Evolutionary conservation across 345 rosid genomes (phyloP), one percentile per base, ranked within the genome.

Genomic region (Hypericum perforatum): DNA sequence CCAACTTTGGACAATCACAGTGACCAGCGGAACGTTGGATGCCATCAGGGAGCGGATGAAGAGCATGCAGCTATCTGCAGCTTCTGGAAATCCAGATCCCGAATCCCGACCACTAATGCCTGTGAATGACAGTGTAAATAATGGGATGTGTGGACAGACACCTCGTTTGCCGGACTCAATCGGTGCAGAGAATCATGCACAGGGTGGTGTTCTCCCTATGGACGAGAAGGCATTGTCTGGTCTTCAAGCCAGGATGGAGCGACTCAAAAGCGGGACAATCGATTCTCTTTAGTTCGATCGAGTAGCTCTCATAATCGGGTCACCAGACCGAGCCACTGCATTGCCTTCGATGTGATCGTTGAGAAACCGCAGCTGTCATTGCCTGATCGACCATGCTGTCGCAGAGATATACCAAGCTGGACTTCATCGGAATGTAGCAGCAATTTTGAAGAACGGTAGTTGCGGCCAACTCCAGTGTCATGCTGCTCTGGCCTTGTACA

Each of bases 21-120:
- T 86, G 51, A 71, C 75, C 52, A 71, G 76, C 47, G 97, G 95
- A 57, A 83, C 97, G 29, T 54, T 94, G 70, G 99, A 86, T 52
- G 97, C 99, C 47, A 89, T 94, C 59, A 75, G 99, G 63, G 99
- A 89, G 70, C 84, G 96, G 74, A 94, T 94, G 99, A 94, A 83
- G 77, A 86, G 82, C 43, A 94, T 94, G 83, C 99, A 94, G 63
- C 68, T 86, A 57, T 89, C 90, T 6, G 83, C 32, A 22, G 32
- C 94, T 43, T 75, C 70, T 15, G 95, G 91, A 51, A 77, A 67
- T 56, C 72, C 70, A 0, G 96, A 85, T 40, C 41, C 84, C 10
- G 87, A 75, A 52, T 68, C 53, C 70, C 74, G 72, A 64, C 73
- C 82, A 6, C 42, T 77, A 41, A 64, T 76, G 69, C 60, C 69